A percentile compares a stretch with the other conserved stretches of the same genome.
Conservation (phyloP, 305 asterid species). For the Solanum chacoense region DNA sequence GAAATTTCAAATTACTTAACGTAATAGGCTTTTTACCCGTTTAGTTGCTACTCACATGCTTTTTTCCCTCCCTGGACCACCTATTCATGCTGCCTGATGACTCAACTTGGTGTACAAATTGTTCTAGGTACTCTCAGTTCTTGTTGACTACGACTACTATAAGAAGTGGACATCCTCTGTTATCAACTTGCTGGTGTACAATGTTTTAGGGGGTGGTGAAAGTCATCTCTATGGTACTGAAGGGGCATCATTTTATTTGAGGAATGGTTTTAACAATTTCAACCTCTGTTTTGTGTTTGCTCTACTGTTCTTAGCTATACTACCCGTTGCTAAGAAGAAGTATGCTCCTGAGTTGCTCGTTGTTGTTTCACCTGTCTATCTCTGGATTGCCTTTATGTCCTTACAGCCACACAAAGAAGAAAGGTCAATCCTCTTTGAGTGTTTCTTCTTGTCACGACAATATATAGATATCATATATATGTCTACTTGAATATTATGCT, state of each 20-base stretch:
- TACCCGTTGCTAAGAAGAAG: conserved; percentile 74
- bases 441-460: background rate
- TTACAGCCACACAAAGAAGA: conserved; percentile 98
- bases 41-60: background rate
- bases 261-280: conserved; percentile 89
- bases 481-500: background rate
- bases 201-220: conserved; percentile 92
- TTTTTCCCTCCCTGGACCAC: background rate
- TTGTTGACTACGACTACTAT: conserved; percentile 70
- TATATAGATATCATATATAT: background rate
- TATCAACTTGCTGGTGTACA: conserved; percentile 73
- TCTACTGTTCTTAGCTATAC: conserved; percentile 56
- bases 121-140: conserved; percentile 58
- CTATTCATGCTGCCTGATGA: background rate
- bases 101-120: conserved; percentile 11
- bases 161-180: conserved; percentile 86
- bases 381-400: conserved; percentile 96
- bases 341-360: conserved; percentile 70
- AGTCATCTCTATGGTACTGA: conserved; percentile 93
- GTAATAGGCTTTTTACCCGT: background rate
- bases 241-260: conserved; percentile 69
- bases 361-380: conserved; percentile 71
- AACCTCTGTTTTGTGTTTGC: conserved; percentile 90
- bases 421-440: conserved; percentile 37
- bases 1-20: background rate